Conservation (phyloP, 2,329 filamentous ascomycete genomes). For the Bretziella fagacearum region DNA sequence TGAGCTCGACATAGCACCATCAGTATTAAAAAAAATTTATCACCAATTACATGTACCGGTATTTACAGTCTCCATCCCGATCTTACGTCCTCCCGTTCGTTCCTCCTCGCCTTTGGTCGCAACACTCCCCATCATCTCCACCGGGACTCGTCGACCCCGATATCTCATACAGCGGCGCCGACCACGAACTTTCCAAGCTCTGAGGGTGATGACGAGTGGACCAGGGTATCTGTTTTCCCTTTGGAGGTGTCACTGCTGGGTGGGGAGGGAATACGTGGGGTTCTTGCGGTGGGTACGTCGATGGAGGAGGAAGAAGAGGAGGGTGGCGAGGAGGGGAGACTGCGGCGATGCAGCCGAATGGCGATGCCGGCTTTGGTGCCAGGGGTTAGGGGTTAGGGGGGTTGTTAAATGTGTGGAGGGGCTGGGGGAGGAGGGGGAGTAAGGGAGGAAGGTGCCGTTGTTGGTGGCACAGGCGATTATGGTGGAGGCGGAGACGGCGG, state of each 20-base stretch:
- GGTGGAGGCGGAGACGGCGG: background rate
- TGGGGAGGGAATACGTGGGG: no score
- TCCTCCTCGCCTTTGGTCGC: no score
- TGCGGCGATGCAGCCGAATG: slow-evolving; percentile 24
- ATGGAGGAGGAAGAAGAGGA: slow-evolving; percentile 29
- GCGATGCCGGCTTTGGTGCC: slow-evolving; percentile 34
- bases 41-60: no score
- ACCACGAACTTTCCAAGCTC: background rate
- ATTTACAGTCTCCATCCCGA: no score
- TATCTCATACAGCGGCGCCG: background rate
- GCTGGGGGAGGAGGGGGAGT: background rate
- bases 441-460: background rate
- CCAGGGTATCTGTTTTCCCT: no score
- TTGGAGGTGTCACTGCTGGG: no score
- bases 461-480: background rate
- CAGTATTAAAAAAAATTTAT: no score
- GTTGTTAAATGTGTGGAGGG: background rate
- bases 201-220: no score
- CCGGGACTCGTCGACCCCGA: background rate
- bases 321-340: slow-evolving; percentile 21
- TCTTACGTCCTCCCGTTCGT: no score
- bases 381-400: background rate
- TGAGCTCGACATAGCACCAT: no score
- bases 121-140: background rate
- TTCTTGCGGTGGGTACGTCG: slow-evolving; percentile 18